Base-by-base conservation (phyloP, 1,139 yeast genomes). In the Yamadazyma diospyri region DNA sequence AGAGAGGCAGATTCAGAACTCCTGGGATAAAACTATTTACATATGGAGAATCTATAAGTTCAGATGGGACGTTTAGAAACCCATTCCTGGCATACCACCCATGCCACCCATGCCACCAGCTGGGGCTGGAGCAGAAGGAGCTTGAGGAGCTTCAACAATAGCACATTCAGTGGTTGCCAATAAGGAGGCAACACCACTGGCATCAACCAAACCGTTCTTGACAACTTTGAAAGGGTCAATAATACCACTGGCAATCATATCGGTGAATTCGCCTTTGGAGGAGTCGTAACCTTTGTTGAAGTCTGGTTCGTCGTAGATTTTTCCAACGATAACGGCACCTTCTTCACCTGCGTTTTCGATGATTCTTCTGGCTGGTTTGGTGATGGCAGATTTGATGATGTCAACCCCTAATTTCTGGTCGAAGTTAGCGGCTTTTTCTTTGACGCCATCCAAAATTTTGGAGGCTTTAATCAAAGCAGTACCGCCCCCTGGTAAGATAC, bases 401-500 rank as follows among this genome's bases (percentile, higher is more conserved):
- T 89, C 89, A 51, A 92, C 96, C 69, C 99, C 99, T 51, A 92
- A 79, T 69, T 87, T 87, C 72, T 92, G 98, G 72, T 92, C 99
- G 57, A 92, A 92, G 81, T 92, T 92, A 38, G 73, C 87, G 39
- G 94, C 83, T 14, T 50, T 50, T 35, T 56, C 60, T 67, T 81
- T 76, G 44, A 92, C 81, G 27, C 68, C 76, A 50, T 81, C 94
- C 57, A 92, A 76, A 47, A 84, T 65, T 59, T 81, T 78, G 37
- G 95, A 80, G 29, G 98, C 98, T 78, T 92, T 92, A 55, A 89
- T 79, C 61, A 92, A 78, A 46, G 98, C 98, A 50, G 97, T 92
- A 72, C 99, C 99, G 64, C 98, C 99, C 72, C 99, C 99, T 61
- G 98, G 98, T 51, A 92, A 77, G 58, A 94, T 92, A 72, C 99